These are phyloP conservation scores for Macrocybe sp. DNA, from an alignment of 1,284 basidiomycete species.

Conservation along the genomic window DNA sequence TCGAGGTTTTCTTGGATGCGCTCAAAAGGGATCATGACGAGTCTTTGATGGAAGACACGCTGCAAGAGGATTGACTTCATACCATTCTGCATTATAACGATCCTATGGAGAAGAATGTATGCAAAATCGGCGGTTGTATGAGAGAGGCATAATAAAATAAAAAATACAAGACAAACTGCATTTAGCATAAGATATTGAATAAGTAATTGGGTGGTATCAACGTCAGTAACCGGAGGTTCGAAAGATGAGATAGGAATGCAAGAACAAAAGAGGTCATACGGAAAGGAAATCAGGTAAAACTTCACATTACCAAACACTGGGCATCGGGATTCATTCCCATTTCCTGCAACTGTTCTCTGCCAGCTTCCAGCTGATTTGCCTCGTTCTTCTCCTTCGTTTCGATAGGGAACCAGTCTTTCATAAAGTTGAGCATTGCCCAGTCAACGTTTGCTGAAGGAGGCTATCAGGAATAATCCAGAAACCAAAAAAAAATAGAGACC, in stretches of 20 bases:
- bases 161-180: neutral
- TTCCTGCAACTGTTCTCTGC: slow-evolving; percentile 66
- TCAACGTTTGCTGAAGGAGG: slow-evolving; percentile 67
- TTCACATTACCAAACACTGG: slow-evolving; percentile 24
- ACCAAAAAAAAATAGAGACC: slow-evolving; percentile 17
- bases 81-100: too few relatives aligned
- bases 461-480: slow-evolving; percentile 1
- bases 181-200: neutral
- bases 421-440: slow-evolving; percentile 76
- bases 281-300: slow-evolving; percentile 2
- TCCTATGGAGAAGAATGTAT: too few relatives aligned
- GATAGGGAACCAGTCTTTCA: slow-evolving; percentile 90
- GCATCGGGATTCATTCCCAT: slow-evolving; percentile 38
- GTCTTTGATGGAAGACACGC: slow-evolving; percentile 63
- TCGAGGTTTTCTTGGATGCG: slow-evolving; percentile 61
- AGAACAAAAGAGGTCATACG: too few relatives aligned
- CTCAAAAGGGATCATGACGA: slow-evolving; percentile 63
- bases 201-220: neutral
- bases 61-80: slow-evolving; percentile 25
- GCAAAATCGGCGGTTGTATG: too few relatives aligned
- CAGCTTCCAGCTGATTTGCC: slow-evolving; percentile 76
- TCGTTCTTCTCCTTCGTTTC: slow-evolving; percentile 78
- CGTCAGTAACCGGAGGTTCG: neutral
- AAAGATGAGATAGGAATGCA: too few relatives aligned
- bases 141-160: neutral